These are phyloP conservation scores for Suhomyces maxii DNA, from an alignment of 1,139 yeast genomes.

Conservation along the genomic window DNA sequence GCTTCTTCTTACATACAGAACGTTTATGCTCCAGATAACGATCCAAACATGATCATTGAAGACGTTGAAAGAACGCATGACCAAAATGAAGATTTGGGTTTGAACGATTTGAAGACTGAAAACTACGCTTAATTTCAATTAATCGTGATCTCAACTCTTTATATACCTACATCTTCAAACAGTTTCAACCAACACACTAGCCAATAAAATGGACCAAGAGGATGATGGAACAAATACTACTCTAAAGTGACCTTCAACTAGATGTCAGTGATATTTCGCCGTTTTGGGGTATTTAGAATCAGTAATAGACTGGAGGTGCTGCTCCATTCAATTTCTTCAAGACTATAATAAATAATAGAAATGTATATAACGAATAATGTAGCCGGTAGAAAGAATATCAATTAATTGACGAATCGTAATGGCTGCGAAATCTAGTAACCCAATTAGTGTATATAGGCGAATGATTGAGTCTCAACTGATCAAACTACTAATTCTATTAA, in stretches of 20 bases:
- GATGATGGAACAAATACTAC: no score
- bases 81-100: conserved; percentile 90
- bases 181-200: not conserved
- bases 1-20: conserved; percentile 96
- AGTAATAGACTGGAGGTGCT: no score
- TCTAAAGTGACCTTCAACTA: no score
- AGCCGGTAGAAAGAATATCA: not conserved
- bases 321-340: not conserved
- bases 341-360: not conserved
- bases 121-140: not conserved
- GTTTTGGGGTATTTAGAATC: no score
- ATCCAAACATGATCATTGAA: conserved; percentile 91
- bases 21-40: conserved; percentile 96
- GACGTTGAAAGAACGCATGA: conserved; percentile 85
- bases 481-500: not conserved
- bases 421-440: not conserved
- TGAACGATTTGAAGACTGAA: conserved; percentile 69
- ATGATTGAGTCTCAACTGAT: no score
- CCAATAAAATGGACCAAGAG: no score
- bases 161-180: not conserved
- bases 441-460: no score
- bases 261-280: no score
- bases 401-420: not conserved
- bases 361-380: no score
- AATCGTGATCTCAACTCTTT: not conserved